Percentiles rank a stretch among this genome's conserved stretches.
Evolutionary conservation across 176 grass and related monocot species (phyloP).

Genomic region (Phragmites australis): DNA sequence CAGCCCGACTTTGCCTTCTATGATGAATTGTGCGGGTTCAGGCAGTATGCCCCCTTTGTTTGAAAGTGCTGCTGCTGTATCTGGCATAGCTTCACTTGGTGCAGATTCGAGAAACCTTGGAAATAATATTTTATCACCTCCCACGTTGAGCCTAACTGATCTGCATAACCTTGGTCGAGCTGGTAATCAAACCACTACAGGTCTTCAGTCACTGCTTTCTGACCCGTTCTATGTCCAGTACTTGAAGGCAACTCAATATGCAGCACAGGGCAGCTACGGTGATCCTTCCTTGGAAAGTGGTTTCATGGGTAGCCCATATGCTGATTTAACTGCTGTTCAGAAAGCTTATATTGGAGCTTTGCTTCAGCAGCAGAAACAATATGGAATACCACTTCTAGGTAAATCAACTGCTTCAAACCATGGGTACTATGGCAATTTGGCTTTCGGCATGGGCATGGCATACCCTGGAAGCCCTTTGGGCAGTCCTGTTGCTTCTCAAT

Average conservation of each 20-base stretch:
- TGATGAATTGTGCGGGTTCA: background rate
- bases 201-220: conserved; percentile 53
- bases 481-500: conserved; percentile 58
- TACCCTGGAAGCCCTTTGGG: conserved; percentile 83
- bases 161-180: conserved; percentile 53
- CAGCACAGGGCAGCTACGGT: conserved; percentile 46
- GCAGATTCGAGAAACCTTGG: conserved; percentile 52
- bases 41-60: conserved; percentile 49
- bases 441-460: conserved; percentile 60
- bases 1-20: conserved; percentile 50
- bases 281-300: conserved; percentile 61
- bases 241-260: conserved; percentile 68
- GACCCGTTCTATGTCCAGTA: conserved; percentile 79
- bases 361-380: conserved; percentile 86
- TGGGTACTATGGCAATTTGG: conserved; percentile 61
- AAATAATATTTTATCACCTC: conserved; percentile 56
- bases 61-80: conserved; percentile 55
- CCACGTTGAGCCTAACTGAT: conserved; percentile 62
- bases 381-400: conserved; percentile 63
- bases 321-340: conserved; percentile 65
- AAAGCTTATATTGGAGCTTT: conserved; percentile 81
- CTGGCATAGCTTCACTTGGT: conserved; percentile 46
- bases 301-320: conserved; percentile 54
- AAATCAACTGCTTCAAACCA: conserved; percentile 67
- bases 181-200: conserved; percentile 53